These are phyloP conservation scores for Gentiana macrophylla DNA, from an alignment of 257 asterid species.

Conservation along the genomic window DNA sequence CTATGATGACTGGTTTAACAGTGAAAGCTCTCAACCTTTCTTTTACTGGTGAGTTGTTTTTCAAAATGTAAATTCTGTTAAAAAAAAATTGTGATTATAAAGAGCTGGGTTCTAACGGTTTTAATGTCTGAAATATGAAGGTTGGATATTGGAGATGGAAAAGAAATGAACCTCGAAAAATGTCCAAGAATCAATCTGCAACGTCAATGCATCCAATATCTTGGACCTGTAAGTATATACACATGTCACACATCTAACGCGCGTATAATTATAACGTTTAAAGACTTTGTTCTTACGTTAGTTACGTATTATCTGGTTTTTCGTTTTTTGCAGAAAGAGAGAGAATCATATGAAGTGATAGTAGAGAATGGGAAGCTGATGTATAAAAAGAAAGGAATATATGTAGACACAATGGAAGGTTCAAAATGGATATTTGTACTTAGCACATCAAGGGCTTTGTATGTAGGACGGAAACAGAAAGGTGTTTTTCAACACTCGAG, in stretches of 20 bases:
- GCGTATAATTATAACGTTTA: not conserved
- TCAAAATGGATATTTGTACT: conserved; percentile 93
- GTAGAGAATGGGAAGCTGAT: conserved; percentile 58
- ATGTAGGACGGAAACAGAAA: conserved; percentile 71
- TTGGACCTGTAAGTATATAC: conserved; percentile 66
- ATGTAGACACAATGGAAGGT: conserved; percentile 56
- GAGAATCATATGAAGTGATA: conserved; percentile 64
- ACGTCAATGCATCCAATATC: conserved; percentile 76
- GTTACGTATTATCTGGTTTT: not conserved
- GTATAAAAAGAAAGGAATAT: conserved; percentile 49
- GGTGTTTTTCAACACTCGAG: conserved; percentile 91
- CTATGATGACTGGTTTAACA: conserved; percentile 76
- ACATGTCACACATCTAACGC: not conserved
- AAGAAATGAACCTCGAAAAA: conserved; percentile 69
- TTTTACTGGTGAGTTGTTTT: conserved; percentile 68
- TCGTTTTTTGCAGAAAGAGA: conserved; percentile 47
- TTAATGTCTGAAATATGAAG: conserved; percentile 20
- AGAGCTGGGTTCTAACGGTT: not conserved
- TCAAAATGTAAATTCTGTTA: not conserved
- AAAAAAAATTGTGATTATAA: not conserved
- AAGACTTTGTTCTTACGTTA: conserved; percentile 10
- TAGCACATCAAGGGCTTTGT: conserved; percentile 67
- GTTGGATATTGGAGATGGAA: conserved; percentile 97
- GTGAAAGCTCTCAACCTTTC: conserved; percentile 87
- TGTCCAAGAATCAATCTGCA: conserved; percentile 68